Percentiles rank a stretch among this genome's conserved stretches.
Evolutionary conservation across 805 yeast genomes (phyloP).

Genomic region (Zygosaccharomyces rouxii): DNA sequence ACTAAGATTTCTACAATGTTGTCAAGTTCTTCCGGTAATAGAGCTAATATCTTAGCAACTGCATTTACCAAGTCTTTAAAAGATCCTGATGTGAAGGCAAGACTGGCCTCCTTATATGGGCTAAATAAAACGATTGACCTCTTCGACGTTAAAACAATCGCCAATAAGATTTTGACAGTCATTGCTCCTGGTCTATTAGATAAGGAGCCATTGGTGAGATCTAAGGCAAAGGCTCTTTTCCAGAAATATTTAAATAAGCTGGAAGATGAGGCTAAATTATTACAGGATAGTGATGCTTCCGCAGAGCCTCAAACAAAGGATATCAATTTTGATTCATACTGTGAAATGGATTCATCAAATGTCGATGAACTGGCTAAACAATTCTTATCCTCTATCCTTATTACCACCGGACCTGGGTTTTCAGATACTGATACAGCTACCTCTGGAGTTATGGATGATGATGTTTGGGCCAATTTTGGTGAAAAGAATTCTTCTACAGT

Average conservation of each 20-base stretch:
- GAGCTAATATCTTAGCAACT: constrained; percentile 75
- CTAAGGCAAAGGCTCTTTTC: constrained; percentile 66
- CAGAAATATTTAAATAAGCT: constrained; percentile 56
- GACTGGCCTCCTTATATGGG: constrained; percentile 72
- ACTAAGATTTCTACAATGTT: constrained; percentile 26
- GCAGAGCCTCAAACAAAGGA: constrained; percentile 11
- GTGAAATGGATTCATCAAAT: constrained; percentile 8
- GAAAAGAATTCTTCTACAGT: constrained; percentile 6
- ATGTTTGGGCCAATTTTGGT: constrained; percentile 29
- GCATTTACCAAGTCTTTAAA: constrained; percentile 80
- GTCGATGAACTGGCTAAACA: constrained; percentile 18
- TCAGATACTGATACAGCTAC: neutral
- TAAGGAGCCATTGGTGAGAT: constrained; percentile 61
- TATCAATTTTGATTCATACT: constrained; percentile 23
- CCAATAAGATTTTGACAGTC: constrained; percentile 76
- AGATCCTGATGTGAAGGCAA: constrained; percentile 72
- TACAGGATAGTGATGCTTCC: constrained; percentile 12
- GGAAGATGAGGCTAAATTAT: constrained; percentile 40
- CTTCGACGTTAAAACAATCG: constrained; percentile 70
- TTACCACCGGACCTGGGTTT: constrained; percentile 7
- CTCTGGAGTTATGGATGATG: constrained; percentile 26
- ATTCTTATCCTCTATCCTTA: constrained; percentile 23
- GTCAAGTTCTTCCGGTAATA: constrained; percentile 30
- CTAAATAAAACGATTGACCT: constrained; percentile 58
- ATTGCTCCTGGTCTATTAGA: constrained; percentile 83